Base-by-base conservation (phyloP, 345 rosid genomes). In the Excoecaria cochinchinensis region DNA sequence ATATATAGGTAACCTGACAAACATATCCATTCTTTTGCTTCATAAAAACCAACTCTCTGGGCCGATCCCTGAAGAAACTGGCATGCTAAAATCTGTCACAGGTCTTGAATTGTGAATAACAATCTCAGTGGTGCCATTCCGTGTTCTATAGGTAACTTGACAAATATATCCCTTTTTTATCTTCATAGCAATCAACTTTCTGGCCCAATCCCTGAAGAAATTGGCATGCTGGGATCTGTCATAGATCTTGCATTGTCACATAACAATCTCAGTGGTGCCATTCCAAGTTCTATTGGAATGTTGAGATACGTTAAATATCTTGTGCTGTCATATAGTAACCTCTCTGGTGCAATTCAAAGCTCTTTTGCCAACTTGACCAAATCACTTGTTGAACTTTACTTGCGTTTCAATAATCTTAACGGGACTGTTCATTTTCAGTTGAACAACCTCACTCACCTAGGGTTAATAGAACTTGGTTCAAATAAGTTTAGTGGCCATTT, bases 401-500 rank as follows among this genome's bases (percentile, higher is more conserved):
- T n/a, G n/a, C n/a, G 0, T 0, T 0, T 1, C 3, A 77, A 78
- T 17, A 47, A 31, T 2, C 48, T 78, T 6, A 56, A 71, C 10
- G 81, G 76, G 24, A 21, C 52, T 0, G 22, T 77, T n/a, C 71
- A 55, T 40, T 42, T 73, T 5, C 9, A 24, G 19, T 46, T 71
- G 0, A 56, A 44, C 7, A 82, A 75, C 31, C 16, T 78, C 19
- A 72, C 67, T 6, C 5, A 52, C 19, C 31, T 77, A 22, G 8
- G 0, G 5, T 0, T 0, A 0, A 24, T 80, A 2, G 21, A 44
- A 31, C 1, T 83, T 4, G 0, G 0, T 19, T 1, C 21, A 6
- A 83, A 80, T 57, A 56, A 11, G 1, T 70, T 84, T 9, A 31
- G 17, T 0, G 82, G 86, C 3, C 24, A 69, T 14, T 47, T 80